Evolutionary conservation across 768 basidiomycete genomes (phyloP), one percentile per base, ranked within the genome.

Genomic region (Scleroderma bovista): DNA sequence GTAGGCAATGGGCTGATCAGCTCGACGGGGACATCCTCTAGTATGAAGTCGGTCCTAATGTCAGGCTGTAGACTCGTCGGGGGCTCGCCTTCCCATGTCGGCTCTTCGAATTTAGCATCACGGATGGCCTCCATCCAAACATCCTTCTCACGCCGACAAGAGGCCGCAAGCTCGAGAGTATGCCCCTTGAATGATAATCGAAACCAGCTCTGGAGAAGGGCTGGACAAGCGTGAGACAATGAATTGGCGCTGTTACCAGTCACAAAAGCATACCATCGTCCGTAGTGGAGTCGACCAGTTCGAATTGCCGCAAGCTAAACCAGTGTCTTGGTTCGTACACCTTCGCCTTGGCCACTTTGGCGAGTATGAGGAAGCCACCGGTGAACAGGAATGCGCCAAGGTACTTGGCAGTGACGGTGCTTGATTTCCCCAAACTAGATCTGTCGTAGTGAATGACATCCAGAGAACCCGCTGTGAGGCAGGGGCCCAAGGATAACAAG

Each of bases 261-360:
- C 12, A 31, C 41, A 43, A 22, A n/a, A 32, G 76, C 86, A 56
- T 58, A 95, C 93, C 84, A 64, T 89, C 84, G 48, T 83, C 82
- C 23, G 83, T 80, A 32, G 76, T 77, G 16, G 81, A 73, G 50
- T 89, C 88, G 13, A 76, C 69, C 34, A 94, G 57, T 46, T 88
- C 82, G 56, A 90, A 88, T 17, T 80, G 79, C 40, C 76, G 75
- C 19, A 96, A 69, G 36, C 82, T 79, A 60, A 98, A 86, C 88
- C 93, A 98, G 63, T 95, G 87, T 52, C 76, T 80, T 16, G 92
- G 83, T 59, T 94, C 91, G 60, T 96, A 99, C 31, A 73, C 73
- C 63, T 76, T 88, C 51, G 79, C 76, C 69, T 90, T 93, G 57
- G 77, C 72, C 36, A 93, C 85, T 70, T 95, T 97, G 56, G 83